phyloP scores from a whole-genome alignment of 2,329 filamentous ascomycete species.

The Chaetomiaceae sp. region DNA sequence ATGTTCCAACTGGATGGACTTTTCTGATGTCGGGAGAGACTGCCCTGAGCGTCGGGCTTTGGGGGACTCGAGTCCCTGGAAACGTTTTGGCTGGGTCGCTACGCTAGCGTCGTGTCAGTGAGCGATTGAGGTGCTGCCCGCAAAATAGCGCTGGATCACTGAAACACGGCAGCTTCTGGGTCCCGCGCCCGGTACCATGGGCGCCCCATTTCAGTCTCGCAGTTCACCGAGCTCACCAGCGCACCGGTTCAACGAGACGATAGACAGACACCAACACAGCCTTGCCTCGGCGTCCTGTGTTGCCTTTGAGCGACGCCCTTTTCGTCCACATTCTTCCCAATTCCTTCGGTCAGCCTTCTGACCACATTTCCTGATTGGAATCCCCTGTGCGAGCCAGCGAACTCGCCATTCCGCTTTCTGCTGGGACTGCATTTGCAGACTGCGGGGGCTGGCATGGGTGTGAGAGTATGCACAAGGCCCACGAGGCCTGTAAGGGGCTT shows the following conservation, averaged over 20 bases:
- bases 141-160: not conserved
- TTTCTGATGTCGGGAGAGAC: not conserved
- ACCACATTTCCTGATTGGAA: not conserved
- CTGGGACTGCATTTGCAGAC: constrained; percentile 11
- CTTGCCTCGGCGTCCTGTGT: not conserved
- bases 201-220: not conserved
- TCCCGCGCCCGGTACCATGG: constrained; percentile 12
- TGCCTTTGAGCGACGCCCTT: not conserved
- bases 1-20: not conserved
- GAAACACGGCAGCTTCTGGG: not conserved
- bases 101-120: not conserved
- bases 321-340: not conserved
- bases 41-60: no score
- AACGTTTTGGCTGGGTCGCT: not conserved
- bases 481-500: constrained; percentile 10
- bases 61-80: no score
- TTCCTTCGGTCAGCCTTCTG: not conserved
- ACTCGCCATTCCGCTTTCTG: constrained; percentile 8
- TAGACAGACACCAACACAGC: not conserved
- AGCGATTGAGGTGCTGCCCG: not conserved
- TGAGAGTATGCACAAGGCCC: not conserved
- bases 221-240: not conserved
- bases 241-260: no score
- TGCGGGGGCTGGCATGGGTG: constrained; percentile 13
- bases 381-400: not conserved